These are phyloP conservation scores for Vigna nakashimae DNA, from an alignment of 306 rosid genomes.

Conservation along the genomic window DNA sequence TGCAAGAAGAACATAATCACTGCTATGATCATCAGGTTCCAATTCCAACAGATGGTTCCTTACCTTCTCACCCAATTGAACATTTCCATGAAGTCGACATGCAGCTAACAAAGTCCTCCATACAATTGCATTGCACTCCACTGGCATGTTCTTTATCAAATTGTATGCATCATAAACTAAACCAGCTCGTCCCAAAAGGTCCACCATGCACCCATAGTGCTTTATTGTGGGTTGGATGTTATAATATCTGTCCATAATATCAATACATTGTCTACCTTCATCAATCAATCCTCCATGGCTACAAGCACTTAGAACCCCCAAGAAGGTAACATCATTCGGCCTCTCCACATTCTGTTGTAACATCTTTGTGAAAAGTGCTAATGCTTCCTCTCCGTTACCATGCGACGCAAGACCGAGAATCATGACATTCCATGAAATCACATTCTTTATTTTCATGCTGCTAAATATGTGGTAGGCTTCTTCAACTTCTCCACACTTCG, in stretches of 20 bases:
- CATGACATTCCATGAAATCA: slow-evolving; percentile 86
- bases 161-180: slow-evolving; percentile 66
- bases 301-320: slow-evolving; percentile 80
- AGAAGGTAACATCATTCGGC: slow-evolving; percentile 48
- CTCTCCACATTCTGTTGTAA: too few relatives aligned
- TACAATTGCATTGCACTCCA: slow-evolving; percentile 67
- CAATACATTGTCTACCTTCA: slow-evolving; percentile 63
- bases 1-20: slow-evolving; percentile 81
- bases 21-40: slow-evolving; percentile 66
- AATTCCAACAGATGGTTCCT: slow-evolving; percentile 63
- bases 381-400: slow-evolving; percentile 62
- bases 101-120: slow-evolving; percentile 83
- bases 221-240: slow-evolving; percentile 66
- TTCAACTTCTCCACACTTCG: slow-evolving; percentile 81
- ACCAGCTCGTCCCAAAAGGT: slow-evolving; percentile 81
- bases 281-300: slow-evolving; percentile 74
- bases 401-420: slow-evolving; percentile 75
- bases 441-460: slow-evolving; percentile 54
- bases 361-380: slow-evolving; percentile 61
- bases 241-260: slow-evolving; percentile 54
- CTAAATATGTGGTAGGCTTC: slow-evolving; percentile 59
- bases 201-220: slow-evolving; percentile 89
- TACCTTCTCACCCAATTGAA: slow-evolving; percentile 71
- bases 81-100: slow-evolving; percentile 61
- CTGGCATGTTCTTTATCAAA: slow-evolving; percentile 64